phyloP scores from a whole-genome alignment of 2,329 filamentous ascomycete species.

The Coniochaeta sp. region DNA sequence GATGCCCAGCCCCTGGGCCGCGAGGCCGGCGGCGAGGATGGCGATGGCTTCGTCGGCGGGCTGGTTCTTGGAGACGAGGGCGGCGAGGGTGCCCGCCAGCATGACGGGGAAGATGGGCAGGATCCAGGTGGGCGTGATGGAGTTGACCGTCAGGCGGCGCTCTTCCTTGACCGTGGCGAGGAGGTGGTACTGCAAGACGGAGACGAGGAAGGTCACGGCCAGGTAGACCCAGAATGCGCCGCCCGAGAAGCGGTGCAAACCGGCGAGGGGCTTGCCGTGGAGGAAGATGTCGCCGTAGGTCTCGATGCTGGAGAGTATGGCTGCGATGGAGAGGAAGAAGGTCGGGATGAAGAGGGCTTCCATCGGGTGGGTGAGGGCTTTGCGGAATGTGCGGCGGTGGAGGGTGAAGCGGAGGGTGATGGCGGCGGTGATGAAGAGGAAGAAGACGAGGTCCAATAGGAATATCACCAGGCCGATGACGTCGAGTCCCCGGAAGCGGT shows the following conservation, averaged over 20 bases:
- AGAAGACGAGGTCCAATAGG: conserved; percentile 41
- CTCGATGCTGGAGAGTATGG: conserved; percentile 47
- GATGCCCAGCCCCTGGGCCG: conserved; percentile 55
- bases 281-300: conserved; percentile 38
- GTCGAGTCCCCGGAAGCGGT: conserved; percentile 38
- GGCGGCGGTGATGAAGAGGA: conserved; percentile 24
- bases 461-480: conserved; percentile 44
- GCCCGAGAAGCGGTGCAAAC: conserved; percentile 44
- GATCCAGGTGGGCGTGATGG: conserved; percentile 57
- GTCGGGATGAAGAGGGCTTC: conserved; percentile 55
- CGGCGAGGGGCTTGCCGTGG: conserved; percentile 30
- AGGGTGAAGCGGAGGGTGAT: conserved; percentile 36
- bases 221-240: conserved; percentile 58
- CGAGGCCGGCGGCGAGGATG: conserved; percentile 49
- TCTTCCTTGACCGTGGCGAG: conserved; percentile 42
- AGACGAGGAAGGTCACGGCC: conserved; percentile 41
- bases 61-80: conserved; percentile 41
- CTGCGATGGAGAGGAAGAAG: conserved; percentile 53
- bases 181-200: conserved; percentile 50
- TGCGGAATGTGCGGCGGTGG: conserved; percentile 33
- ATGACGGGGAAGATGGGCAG: conserved; percentile 58
- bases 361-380: conserved; percentile 39
- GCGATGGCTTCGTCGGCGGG: conserved; percentile 38
- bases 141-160: conserved; percentile 35
- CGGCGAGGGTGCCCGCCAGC: conserved; percentile 54